Evolutionary conservation across 257 asterid genomes (phyloP), one percentile per base, ranked within the genome.

Genomic region (Nicotiana otophora): DNA sequence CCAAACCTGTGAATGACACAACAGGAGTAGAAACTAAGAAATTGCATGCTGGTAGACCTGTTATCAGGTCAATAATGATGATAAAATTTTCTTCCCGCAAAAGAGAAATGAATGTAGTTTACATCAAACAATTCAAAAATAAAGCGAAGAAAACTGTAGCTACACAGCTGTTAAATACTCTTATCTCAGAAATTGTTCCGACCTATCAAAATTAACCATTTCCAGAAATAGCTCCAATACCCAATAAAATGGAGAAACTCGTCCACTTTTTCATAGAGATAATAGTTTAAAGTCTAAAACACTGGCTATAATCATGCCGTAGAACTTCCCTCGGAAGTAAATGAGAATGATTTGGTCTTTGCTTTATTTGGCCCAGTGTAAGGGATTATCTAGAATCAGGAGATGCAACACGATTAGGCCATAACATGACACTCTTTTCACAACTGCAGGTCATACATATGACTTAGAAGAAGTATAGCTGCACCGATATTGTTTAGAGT

Each of bases 1-100:
- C 97, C 95, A 91, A 81, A 93, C 96, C 98, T 96, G 82, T 82
- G 65, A 82, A 58, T 75, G 36, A 31, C 77, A 81, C 36, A 77
- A 81, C 78, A 11, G 20, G 42, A 51, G 17, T 39, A 31, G 60
- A 17, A 74, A 39, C 83, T 53, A 75, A 75, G 80, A 51, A 75
- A 75, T 34, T 75, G 26, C 42, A 48, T 0, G 8, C 15, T 23
- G 42, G 39, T 74, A 74, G 62, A 26, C 80, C 39, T 74, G 28
- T 74, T 48, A 74, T 74, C 63, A 72, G 16, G 39, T 51, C 63
- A 48, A 74, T 7, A 74, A 34, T 26, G 63, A 75, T 51, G 15
- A 51, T 26, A 26, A 4, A 16, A 23, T 23, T 72, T 30, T 64
- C 39, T 64, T 64, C 39, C 42, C 1, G 36, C 48, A 34, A 70